Evolutionary conservation across 164 flowering plant species (phyloP), one percentile per base, ranked within the genome.

Genomic region (Kalanchoe fedtschenkoi): DNA sequence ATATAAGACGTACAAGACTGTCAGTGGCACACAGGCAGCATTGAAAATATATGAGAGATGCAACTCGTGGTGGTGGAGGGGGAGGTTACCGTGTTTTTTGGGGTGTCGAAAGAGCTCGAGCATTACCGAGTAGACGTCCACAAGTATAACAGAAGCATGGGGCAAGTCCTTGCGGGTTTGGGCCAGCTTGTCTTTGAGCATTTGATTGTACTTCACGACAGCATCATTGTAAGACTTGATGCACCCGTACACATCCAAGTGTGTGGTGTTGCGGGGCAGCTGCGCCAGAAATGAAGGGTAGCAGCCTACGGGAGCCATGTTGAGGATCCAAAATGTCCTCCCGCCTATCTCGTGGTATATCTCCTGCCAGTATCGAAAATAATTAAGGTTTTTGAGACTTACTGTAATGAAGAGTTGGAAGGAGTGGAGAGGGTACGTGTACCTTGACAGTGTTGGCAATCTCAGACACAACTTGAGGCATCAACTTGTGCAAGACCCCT

Each of bases 241-340:
- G 82, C 98, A 91, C 5, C 96, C 92, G 60, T 61, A 89, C 47
- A 8, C 15, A 64, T 91, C 95, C 7, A 89, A 30, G 47, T 91
- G 91, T 0, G 88, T 75, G 33, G 56, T 67, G 29, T 60, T 37
- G 60, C 81, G 91, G 24, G 83, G 81, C 19, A 83, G 82, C 67
- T 69, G 59, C 3, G 67, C 87, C 32, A 57, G 24, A 34, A 57
- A 16, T 19, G 38, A 16, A 32, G 60, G 60, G 38, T 30, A 57
- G 38, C 68, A 91, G 0, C 96, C 96, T 1, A 88, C 66, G 0
- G 97, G 96, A 8, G 95, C 95, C 15, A 87, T 75, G 65, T 91
- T 89, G 0, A 77, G 75, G 43, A 91, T 86, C 56, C 82, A 33
- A 71, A 91, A 80, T 44, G 83, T 72, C 4, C 86, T 77, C n/a